Conservation (phyloP, 2,329 filamentous ascomycete genomes). For the Exophiala aquamarina region DNA sequence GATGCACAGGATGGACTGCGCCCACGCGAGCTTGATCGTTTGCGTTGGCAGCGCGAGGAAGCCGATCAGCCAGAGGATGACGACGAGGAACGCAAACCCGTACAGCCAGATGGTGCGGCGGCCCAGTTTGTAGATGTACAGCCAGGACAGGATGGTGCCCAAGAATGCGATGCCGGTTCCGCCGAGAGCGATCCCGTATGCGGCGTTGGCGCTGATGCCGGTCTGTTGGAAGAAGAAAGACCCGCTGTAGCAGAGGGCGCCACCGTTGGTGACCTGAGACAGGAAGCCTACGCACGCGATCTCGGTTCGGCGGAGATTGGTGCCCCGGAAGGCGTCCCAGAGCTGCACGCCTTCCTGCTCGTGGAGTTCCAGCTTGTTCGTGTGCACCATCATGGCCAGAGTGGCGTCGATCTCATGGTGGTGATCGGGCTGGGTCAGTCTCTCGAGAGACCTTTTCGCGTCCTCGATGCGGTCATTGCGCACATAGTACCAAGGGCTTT, state of each 20-base stretch:
- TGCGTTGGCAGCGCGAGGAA: slow-evolving; percentile 31
- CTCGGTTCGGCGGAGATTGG: slow-evolving; percentile 41
- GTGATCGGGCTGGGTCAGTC: slow-evolving; percentile 30
- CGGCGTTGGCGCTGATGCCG: slow-evolving; percentile 49
- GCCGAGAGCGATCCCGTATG: slow-evolving; percentile 59
- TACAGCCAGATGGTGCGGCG: slow-evolving; percentile 36
- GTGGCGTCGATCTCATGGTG: slow-evolving; percentile 36
- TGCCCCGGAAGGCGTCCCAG: slow-evolving; percentile 33
- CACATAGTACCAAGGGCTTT: slow-evolving; percentile 33
- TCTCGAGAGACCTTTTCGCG: slow-evolving; percentile 33
- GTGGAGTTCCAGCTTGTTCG: slow-evolving; percentile 34
- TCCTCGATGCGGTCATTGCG: slow-evolving; percentile 36
- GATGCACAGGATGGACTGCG: slow-evolving; percentile 29
- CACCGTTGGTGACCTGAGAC: slow-evolving; percentile 34
- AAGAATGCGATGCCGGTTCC: slow-evolving; percentile 68
- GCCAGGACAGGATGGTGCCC: slow-evolving; percentile 34
- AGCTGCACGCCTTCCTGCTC: slow-evolving; percentile 28
- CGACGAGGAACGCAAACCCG: slow-evolving; percentile 33
- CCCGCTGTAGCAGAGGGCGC: slow-evolving; percentile 32
- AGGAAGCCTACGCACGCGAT: slow-evolving; percentile 40
- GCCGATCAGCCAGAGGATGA: slow-evolving; percentile 34
- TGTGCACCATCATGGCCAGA: slow-evolving; percentile 41
- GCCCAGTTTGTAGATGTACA: slow-evolving; percentile 34
- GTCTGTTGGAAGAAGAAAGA: slow-evolving; percentile 48
- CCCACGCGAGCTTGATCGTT: slow-evolving; percentile 33